Base-by-base conservation (phyloP, 768 basidiomycete species). In the Mycena galericulata region DNA sequence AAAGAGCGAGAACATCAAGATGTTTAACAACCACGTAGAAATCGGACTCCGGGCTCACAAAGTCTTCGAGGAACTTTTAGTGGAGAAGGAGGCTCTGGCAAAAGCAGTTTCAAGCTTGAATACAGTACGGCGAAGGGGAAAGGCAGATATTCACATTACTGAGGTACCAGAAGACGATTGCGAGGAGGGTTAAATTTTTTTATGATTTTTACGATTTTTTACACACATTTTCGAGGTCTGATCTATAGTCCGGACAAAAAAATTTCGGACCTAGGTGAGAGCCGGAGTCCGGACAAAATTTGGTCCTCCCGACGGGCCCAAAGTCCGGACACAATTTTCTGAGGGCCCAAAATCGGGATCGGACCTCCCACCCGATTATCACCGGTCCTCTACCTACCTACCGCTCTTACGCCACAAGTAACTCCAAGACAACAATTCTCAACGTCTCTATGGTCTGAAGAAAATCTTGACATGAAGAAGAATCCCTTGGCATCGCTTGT, bases 81-180 rank as follows among this genome's bases (percentile, higher is more conserved):
- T 8, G 4, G 50, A 53, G 50, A 53, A 34, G 8, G 54, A 24
- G 4, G 62, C 8, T 26, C 54, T 58, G 9, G 40, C 56, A 36
- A 58, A 58, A 41, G 56, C 56, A 10, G 56, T 58, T 30, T 4
- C 56, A 7, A 58, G 56, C 27, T 26, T 57, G 56, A 57, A 57
- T 22, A 57, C 40, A 12, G 56, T 57, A 3, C 38, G 41, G 15
- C 8, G 56, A n/a, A 57, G 43, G 56, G 56, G 56, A n/a, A 26
- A 43, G 27, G 20, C 40, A 2, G 30, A 57, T 57, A 43, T 57
- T 57, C 24, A 50, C 22, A 50, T 50, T 15, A 15, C 18, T 11
- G 12, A 50, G 26, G 14, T 50, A 22, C 27, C 27, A 26, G 49
- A 50, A 27, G 49, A 50, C 22, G 49, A 50, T 30, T 50, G 22